Conservation (phyloP, 2,329 filamentous ascomycete genomes). For the Ophiostoma sp. region DNA sequence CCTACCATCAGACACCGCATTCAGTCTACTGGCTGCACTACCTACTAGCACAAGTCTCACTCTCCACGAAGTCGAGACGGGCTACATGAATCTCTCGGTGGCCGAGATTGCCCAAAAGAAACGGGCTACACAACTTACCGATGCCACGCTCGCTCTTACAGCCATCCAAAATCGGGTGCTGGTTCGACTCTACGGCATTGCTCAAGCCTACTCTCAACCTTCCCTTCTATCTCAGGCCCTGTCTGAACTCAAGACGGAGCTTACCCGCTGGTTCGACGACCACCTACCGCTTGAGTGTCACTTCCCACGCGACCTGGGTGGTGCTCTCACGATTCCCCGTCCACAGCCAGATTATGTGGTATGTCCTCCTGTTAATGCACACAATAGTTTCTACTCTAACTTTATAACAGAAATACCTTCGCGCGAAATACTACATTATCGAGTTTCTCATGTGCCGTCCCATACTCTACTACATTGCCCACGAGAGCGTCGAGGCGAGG, state of each 20-base stretch:
- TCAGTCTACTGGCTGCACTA: background rate
- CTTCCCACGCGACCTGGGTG: background rate
- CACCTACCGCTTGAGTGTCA: slow-evolving; percentile 2
- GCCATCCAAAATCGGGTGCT: background rate
- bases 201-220: background rate
- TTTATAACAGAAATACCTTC: background rate
- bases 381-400: background rate
- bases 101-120: background rate
- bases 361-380: background rate
- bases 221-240: background rate
- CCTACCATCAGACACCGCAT: background rate
- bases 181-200: background rate
- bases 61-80: background rate
- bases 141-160: background rate
- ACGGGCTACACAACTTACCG: background rate
- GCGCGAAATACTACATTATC: background rate
- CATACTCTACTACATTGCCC: slow-evolving; percentile 8
- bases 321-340: background rate
- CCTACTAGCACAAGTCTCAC: background rate
- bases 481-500: background rate
- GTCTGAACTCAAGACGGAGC: background rate
- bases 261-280: slow-evolving; percentile 1
- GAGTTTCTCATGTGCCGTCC: slow-evolving; percentile 2
- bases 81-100: slow-evolving; percentile 6
- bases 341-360: background rate